Base-by-base conservation (phyloP, 2,329 filamentous ascomycete species). In the Arthrobotrys pseudoclavata region DNA sequence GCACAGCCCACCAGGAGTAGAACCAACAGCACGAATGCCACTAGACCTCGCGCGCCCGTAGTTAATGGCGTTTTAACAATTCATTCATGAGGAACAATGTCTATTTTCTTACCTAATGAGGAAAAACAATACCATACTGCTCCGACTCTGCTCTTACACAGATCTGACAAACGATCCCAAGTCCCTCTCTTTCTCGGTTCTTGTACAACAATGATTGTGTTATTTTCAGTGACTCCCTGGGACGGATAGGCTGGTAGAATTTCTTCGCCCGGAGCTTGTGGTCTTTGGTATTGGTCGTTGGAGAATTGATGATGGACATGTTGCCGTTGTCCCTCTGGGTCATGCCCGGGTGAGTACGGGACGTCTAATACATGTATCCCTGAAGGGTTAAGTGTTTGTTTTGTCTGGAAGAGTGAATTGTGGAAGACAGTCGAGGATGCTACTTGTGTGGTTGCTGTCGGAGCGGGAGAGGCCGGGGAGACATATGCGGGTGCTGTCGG, bases 71-170 rank as follows among this genome's bases (percentile, higher is more conserved):
- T 29, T 34, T 10, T 5, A 10, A 34, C n/a, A 34, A 34, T 34
- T 4, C 29, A 29, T 5, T 34, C 3, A 34, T 9, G 31, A 34
- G 3, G 31, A n/a, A n/a, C n/a, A n/a, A 9, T 34, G 31, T 9
- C 31, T 9, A 9, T 34, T 34, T 9, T 34, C 37, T 40, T 26
- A 67, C 63, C 61, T 40, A 52, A 12, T 0, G 40, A 50, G 2
- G 63, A 20, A 24, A 67, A 45, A 20, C 63, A 67, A 55, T 67
- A 67, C 63, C 63, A 67, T 9, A 55, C 63, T 10, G 31, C 63
- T 6, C 63, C 63, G 6, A 37, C 48, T 13, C 48, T 55, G 22
- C 63, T 67, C 20, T 67, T 67, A 15, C 47, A 55, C 13, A 37
- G 9, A 42, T 45, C 37, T 3, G 26, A 29, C 31, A 67, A 26